phyloP scores from a whole-genome alignment of 2,329 filamentous ascomycete genomes.

The Sarocladiaceae sp. region DNA sequence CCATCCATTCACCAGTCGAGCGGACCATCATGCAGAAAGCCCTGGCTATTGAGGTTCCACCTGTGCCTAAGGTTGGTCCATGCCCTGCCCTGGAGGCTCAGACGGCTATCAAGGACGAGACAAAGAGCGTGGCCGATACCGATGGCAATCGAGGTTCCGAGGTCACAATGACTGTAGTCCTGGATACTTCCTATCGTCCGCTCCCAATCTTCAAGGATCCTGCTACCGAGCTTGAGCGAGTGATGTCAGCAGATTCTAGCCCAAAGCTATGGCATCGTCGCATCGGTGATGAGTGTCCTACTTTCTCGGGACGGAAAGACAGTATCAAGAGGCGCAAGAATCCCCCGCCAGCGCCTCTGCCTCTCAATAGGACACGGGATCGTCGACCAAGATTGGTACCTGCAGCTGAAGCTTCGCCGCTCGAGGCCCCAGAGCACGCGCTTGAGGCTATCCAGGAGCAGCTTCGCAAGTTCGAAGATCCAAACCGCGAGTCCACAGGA shows the following conservation, averaged over 20 bases:
- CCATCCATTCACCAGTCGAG: slow-evolving; percentile 41
- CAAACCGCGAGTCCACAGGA: slow-evolving; percentile 27
- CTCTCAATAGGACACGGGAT: slow-evolving; percentile 31
- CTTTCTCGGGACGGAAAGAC: slow-evolving; percentile 50
- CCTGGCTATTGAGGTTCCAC: slow-evolving; percentile 27
- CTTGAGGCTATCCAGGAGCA: slow-evolving; percentile 46
- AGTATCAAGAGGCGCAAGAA: slow-evolving; percentile 37
- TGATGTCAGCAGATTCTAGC: not conserved
- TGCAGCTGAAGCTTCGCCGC: slow-evolving; percentile 42
- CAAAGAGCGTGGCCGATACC: not conserved
- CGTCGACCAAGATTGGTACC: slow-evolving; percentile 34
- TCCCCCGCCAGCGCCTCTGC: slow-evolving; percentile 49
- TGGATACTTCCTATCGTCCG: not conserved
- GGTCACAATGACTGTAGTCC: slow-evolving; percentile 1
- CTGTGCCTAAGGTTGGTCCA: slow-evolving; percentile 11
- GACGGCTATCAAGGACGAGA: slow-evolving; percentile 5
- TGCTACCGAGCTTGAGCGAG: not conserved
- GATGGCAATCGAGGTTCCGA: not conserved
- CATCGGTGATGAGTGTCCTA: slow-evolving; percentile 51
- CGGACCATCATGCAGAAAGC: slow-evolving; percentile 37
- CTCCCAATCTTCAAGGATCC: not conserved
- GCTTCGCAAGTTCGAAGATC: slow-evolving; percentile 41
- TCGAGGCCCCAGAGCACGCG: slow-evolving; percentile 45
- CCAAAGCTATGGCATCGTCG: slow-evolving; percentile 43
- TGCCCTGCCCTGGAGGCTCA: slow-evolving; percentile 1